phyloP scores from a whole-genome alignment of 495 filamentous ascomycete genomes.

The Penicillium steckii region DNA sequence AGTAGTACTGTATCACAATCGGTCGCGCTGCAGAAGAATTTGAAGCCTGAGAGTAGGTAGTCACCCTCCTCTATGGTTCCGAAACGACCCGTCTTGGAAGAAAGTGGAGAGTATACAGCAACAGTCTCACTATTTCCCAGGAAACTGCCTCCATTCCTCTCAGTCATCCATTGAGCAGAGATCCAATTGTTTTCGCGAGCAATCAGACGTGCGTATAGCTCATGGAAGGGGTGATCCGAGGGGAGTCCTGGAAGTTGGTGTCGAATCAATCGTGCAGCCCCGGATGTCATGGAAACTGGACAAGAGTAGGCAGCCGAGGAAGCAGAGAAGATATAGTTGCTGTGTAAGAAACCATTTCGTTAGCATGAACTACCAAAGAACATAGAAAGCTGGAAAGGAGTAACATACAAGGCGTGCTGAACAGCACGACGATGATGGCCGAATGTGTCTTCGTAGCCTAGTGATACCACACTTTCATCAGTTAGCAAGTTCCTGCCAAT shows the following conservation, averaged over 20 bases:
- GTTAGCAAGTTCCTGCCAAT: not conserved
- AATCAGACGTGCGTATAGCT: conserved; percentile 49
- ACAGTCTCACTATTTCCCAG: conserved; percentile 66
- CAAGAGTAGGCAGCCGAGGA: conserved; percentile 61
- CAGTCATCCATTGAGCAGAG: conserved; percentile 81
- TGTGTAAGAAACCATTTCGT: conserved; percentile 23
- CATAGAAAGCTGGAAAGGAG: not conserved
- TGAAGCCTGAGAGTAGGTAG: conserved; percentile 59
- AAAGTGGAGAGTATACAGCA: conserved; percentile 37
- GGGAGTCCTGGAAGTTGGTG: conserved; percentile 40
- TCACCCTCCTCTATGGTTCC: conserved; percentile 24
- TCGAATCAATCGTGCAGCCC: conserved; percentile 58
- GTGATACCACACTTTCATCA: conserved; percentile 33
- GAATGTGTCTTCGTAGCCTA: conserved; percentile 34
- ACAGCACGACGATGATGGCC: conserved; percentile 36
- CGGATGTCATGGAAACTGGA: conserved; percentile 67
- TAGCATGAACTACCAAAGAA: too few species aligned
- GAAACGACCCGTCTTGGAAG: conserved; percentile 7
- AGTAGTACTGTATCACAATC: conserved; percentile 66
- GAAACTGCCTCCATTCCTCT: conserved; percentile 68
- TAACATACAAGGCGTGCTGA: conserved; percentile 29
- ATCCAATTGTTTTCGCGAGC: conserved; percentile 67
- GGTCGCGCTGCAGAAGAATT: conserved; percentile 73
- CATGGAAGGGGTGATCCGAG: conserved; percentile 44
- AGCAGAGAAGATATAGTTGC: conserved; percentile 62